Base-by-base conservation (phyloP, 73 alveolate species). In the Uronychia setigera region DNA sequence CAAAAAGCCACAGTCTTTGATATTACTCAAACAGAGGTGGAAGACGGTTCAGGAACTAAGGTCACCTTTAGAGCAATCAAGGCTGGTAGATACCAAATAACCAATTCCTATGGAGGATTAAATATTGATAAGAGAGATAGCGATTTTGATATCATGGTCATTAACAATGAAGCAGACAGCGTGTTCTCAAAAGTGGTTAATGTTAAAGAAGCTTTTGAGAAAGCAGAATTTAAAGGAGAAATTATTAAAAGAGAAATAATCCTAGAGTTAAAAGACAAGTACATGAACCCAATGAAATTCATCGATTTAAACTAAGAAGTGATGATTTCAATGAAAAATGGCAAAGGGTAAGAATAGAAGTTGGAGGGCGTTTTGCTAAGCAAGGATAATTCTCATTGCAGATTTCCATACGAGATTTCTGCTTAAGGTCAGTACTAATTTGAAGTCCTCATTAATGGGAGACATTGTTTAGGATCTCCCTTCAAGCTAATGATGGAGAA, bases 121-220 rank as follows among this genome's bases (percentile, higher is more conserved):
- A 13, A 1, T 26, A 59, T 81, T 1, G 29, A 9, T 59, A 1
- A 0, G 1, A 77, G 60, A 1, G 77, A 78, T 35, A 33, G 84
- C 25, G 5, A 1, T 25, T 78, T 78, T 78, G 81, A 58, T 59
- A 58, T 81, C 14, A 29, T 30, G 1, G 88, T 60, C 1, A 81
- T 81, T 59, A 74, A 81, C 31, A 28, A 60, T 1, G 26, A 0
- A 29, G 88, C 88, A 28, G 88, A 81, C 76, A n/a, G 27, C 31
- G 59, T 76, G 1, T 60, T 46, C 60, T 31, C 81, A 11, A 81
- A 58, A 59, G 81, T 81, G 29, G 1, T 60, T 1, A 81, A 81
- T 31, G 25, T 13, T 33, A 74, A 58, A 30, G 77, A 81, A 29
- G 29, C 77, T 0, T 81, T 81, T 30, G 76, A 25, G 0, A 25